Conservation (phyloP, 768 basidiomycete species). For the Tricholoma hemisulphureum region DNA sequence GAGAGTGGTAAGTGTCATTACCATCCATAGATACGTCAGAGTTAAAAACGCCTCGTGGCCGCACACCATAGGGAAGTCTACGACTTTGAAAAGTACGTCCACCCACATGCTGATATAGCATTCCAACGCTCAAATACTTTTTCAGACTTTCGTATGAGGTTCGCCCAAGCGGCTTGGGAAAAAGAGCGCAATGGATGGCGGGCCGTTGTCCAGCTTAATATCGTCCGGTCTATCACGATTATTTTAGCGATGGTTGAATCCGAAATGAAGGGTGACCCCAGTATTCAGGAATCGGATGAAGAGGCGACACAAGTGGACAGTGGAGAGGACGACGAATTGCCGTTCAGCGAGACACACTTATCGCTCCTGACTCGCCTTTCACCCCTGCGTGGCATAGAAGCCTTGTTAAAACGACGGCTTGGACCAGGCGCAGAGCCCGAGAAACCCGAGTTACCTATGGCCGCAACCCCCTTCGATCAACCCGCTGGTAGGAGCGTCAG, state of each 20-base stretch:
- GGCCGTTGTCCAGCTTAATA: constrained; percentile 75
- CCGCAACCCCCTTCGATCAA: constrained; percentile 48
- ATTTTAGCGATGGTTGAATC: constrained; percentile 62
- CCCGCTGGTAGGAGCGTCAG: constrained; percentile 23
- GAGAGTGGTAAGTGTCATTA: constrained; percentile 53
- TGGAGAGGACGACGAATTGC: constrained; percentile 25
- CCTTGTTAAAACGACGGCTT: constrained; percentile 59
- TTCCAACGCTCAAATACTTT: constrained; percentile 5
- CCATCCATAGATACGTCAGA: constrained; percentile 6
- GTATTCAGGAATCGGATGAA: constrained; percentile 39
- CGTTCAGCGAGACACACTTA: constrained; percentile 53
- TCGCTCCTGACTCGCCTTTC: constrained; percentile 58
- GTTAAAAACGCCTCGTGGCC: neutral
- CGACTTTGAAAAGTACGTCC: constrained; percentile 60
- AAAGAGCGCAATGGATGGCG: constrained; percentile 74
- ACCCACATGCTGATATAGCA: neutral
- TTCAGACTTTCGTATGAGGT: constrained; percentile 72
- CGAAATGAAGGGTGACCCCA: constrained; percentile 44
- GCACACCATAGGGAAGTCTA: constrained; percentile 59
- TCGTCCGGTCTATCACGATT: constrained; percentile 66
- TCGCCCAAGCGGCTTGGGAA: constrained; percentile 60
- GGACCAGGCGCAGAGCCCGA: constrained; percentile 45
- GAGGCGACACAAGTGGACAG: constrained; percentile 18
- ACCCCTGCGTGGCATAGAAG: constrained; percentile 60
- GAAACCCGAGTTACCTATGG: constrained; percentile 32